Evolutionary conservation across 2,329 filamentous ascomycete species (phyloP).

Genomic region (Epichloe coenophiala): DNA sequence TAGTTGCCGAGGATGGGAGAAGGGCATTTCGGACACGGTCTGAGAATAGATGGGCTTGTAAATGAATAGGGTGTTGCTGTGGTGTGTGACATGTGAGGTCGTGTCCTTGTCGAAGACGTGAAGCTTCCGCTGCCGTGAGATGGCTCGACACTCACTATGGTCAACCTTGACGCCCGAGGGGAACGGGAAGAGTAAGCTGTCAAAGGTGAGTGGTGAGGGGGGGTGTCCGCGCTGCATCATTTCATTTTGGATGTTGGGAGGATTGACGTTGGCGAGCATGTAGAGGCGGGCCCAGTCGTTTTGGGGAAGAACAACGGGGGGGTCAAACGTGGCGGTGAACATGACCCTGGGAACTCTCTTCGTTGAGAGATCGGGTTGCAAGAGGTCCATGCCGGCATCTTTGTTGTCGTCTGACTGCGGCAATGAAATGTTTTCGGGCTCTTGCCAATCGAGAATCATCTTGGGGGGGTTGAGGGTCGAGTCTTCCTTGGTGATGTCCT

Average conservation of each 20-base stretch:
- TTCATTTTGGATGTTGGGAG: conserved; percentile 22
- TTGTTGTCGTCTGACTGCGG: conserved; percentile 31
- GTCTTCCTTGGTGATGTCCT: conserved; percentile 46
- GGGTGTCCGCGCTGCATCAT: conserved; percentile 15
- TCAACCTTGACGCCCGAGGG: conserved; percentile 35
- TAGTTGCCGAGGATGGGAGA: conserved; percentile 66
- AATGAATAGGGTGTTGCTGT: conserved; percentile 51
- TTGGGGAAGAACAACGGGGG: conserved; percentile 57
- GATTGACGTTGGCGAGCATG: conserved; percentile 36
- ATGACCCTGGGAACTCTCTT: conserved; percentile 54
- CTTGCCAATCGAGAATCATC: conserved; percentile 53
- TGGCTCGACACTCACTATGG: conserved; percentile 42
- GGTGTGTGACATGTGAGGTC: conserved; percentile 20
- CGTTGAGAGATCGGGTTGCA: conserved; percentile 30
- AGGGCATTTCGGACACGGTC: conserved; percentile 53
- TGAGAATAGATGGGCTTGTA: conserved; percentile 62
- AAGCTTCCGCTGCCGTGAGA: conserved; percentile 35
- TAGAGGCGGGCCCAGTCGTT: conserved; percentile 50
- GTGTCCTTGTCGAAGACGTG: conserved; percentile 23
- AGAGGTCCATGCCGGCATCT: conserved; percentile 37
- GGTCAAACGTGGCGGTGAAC: conserved; percentile 59
- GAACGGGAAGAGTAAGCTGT: conserved; percentile 44
- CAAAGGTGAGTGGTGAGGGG: conserved; percentile 34
- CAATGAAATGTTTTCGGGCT: conserved; percentile 53
- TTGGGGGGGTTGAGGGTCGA: conserved; percentile 28